Conservation (phyloP, 2,329 filamentous ascomycete species). For the Pestalotiopsis sp. region DNA sequence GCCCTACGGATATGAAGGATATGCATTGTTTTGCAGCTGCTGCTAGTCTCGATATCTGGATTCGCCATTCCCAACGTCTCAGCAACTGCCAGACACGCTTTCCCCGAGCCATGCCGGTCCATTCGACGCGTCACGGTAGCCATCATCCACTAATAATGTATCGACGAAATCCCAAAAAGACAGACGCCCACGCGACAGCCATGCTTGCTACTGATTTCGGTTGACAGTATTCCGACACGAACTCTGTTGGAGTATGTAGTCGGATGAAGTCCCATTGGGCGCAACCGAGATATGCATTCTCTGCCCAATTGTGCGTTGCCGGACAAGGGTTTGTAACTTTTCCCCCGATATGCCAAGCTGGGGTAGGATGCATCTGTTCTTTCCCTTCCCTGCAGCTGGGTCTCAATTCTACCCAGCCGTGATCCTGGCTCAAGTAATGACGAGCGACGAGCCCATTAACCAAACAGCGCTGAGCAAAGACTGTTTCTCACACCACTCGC, state of each 20-base stretch:
- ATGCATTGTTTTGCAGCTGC: background rate
- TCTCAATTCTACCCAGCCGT: background rate
- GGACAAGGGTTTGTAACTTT: constrained; percentile 5
- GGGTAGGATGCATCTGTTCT: background rate
- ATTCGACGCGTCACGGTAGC: too few relatives aligned
- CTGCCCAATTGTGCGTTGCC: background rate
- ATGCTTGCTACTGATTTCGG: too few relatives aligned
- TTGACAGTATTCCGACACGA: too few relatives aligned
- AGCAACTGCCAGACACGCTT: too few relatives aligned
- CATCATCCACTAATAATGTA: too few relatives aligned
- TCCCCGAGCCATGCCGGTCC: too few relatives aligned
- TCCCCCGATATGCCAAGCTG: constrained; percentile 3
- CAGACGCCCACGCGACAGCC: too few relatives aligned
- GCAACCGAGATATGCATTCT: background rate
- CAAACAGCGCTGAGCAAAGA: background rate
- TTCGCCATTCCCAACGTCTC: too few relatives aligned
- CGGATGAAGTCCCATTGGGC: background rate
- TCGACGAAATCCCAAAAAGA: too few relatives aligned
- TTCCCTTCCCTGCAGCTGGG: background rate
- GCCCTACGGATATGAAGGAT: constrained; percentile 2
- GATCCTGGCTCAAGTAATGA: background rate
- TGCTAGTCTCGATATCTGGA: background rate
- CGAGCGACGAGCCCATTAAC: background rate
- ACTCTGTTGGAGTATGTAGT: background rate
- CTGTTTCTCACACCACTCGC: background rate